Conservation (phyloP, 2,329 filamentous ascomycete genomes). For the Cercospora sojina region DNA sequence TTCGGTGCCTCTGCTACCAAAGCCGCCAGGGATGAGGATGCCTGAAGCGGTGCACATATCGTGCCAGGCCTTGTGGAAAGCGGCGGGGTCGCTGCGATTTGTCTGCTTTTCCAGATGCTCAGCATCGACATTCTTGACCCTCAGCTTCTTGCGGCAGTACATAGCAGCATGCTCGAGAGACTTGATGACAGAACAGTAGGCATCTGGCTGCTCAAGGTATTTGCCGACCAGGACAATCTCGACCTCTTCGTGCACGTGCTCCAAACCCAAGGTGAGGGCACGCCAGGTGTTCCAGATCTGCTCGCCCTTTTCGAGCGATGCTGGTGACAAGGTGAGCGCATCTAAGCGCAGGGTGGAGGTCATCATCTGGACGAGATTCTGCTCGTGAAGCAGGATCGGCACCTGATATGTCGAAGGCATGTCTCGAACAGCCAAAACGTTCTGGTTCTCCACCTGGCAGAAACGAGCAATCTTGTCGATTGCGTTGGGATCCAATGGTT, state of each 20-base stretch:
- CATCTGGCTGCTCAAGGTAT: conserved; percentile 80
- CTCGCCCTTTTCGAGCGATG: conserved; percentile 61
- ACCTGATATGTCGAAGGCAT: conserved; percentile 92
- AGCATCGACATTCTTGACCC: conserved; percentile 81
- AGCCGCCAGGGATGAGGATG: conserved; percentile 72
- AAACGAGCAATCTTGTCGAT: conserved; percentile 84
- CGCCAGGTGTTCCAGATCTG: conserved; percentile 80
- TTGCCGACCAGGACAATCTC: conserved; percentile 89
- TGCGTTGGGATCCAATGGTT: conserved; percentile 68
- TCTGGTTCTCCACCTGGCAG: conserved; percentile 81
- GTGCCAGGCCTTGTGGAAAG: conserved; percentile 80
- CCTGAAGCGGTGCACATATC: conserved; percentile 68
- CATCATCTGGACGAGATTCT: conserved; percentile 71
- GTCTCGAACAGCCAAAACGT: conserved; percentile 84
- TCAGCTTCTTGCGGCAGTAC: conserved; percentile 75
- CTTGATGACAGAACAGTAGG: conserved; percentile 81
- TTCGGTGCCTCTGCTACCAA: conserved; percentile 76
- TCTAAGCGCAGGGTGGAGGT: conserved; percentile 65
- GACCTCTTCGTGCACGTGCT: conserved; percentile 67
- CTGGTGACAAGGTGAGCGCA: conserved; percentile 47
- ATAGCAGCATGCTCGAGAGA: conserved; percentile 89
- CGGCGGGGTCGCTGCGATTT: conserved; percentile 62
- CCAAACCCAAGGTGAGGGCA: conserved; percentile 64
- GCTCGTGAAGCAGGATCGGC: conserved; percentile 82
- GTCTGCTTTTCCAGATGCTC: conserved; percentile 73